phyloP scores from a whole-genome alignment of 768 basidiomycete genomes.

The Leccinum broughii region DNA sequence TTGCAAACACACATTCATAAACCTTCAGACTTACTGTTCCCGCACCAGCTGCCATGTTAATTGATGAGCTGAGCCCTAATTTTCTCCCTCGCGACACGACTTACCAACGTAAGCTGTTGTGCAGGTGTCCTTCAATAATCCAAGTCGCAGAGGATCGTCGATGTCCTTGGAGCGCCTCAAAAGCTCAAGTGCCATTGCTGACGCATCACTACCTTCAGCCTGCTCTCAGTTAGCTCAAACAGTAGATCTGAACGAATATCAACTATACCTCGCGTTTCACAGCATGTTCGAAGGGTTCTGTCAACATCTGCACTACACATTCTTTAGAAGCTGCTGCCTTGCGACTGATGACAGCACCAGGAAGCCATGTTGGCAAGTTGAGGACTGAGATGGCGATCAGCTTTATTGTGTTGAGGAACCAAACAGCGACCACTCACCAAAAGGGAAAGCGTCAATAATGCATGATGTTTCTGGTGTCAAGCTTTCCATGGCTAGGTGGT shows the following conservation, averaged over 20 bases:
- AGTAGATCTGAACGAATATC: neutral
- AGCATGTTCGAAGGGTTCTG: conserved; percentile 20
- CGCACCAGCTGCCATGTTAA: neutral
- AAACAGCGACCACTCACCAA: conserved; percentile 11
- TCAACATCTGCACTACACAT: conserved; percentile 15
- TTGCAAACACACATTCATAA: neutral
- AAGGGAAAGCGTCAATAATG: conserved; percentile 24
- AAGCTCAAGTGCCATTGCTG: conserved; percentile 17
- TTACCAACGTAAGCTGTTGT: conserved; percentile 21
- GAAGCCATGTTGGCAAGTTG: conserved; percentile 26
- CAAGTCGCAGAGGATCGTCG: conserved; percentile 12
- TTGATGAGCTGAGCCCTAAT: neutral
- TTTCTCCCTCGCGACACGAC: neutral
- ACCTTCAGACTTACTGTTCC: neutral
- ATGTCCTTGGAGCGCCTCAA: conserved; percentile 1
- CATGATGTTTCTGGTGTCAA: conserved; percentile 20
- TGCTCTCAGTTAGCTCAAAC: neutral
- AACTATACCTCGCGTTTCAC: conserved; percentile 14
- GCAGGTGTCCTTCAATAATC: conserved; percentile 13
- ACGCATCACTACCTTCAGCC: conserved; percentile 10
- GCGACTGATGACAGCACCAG: conserved; percentile 29
- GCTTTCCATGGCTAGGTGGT: conserved; percentile 14
- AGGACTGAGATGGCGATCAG: conserved; percentile 17
- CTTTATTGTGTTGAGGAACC: neutral
- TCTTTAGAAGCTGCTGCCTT: conserved; percentile 13